phyloP scores from a whole-genome alignment of 805 yeast species.

The Metschnikowia henanensis region DNA sequence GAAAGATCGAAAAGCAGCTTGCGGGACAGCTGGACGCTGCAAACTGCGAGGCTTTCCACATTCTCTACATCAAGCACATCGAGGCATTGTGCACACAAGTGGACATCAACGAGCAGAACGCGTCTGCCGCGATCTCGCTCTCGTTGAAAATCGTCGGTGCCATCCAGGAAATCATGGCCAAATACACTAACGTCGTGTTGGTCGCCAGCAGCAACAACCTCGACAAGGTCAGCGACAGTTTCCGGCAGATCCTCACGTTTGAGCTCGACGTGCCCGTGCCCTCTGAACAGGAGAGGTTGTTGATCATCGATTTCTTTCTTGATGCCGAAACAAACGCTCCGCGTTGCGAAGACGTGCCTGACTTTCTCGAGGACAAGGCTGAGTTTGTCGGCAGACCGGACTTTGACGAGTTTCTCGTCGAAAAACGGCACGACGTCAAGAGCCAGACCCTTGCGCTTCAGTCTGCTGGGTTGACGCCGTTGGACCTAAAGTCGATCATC shows the following conservation, averaged over 20 bases:
- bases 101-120: slow-evolving; percentile 55
- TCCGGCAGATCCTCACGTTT: slow-evolving; percentile 71
- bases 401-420: slow-evolving; percentile 21
- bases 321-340: slow-evolving; percentile 19
- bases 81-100: slow-evolving; percentile 70
- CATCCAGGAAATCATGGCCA: slow-evolving; percentile 52
- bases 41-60: slow-evolving; percentile 29
- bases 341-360: slow-evolving; percentile 16
- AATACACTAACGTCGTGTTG: slow-evolving; percentile 43
- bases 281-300: slow-evolving; percentile 66
- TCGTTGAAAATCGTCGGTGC: slow-evolving; percentile 56
- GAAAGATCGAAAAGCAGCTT: slow-evolving; percentile 61
- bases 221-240: slow-evolving; percentile 63
- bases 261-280: slow-evolving; percentile 80
- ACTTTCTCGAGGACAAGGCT: slow-evolving; percentile 20
- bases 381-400: slow-evolving; percentile 20
- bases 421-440: slow-evolving; percentile 44
- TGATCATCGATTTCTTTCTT: slow-evolving; percentile 56
- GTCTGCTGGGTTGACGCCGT: slow-evolving; percentile 90
- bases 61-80: slow-evolving; percentile 67
- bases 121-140: slow-evolving; percentile 41
- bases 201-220: slow-evolving; percentile 71
- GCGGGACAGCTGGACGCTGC: slow-evolving; percentile 36
- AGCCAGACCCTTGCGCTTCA: slow-evolving; percentile 65
- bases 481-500: slow-evolving; percentile 74